Conservation (phyloP, 2,329 filamentous ascomycete species). For the Fusarium protoensiforme region DNA sequence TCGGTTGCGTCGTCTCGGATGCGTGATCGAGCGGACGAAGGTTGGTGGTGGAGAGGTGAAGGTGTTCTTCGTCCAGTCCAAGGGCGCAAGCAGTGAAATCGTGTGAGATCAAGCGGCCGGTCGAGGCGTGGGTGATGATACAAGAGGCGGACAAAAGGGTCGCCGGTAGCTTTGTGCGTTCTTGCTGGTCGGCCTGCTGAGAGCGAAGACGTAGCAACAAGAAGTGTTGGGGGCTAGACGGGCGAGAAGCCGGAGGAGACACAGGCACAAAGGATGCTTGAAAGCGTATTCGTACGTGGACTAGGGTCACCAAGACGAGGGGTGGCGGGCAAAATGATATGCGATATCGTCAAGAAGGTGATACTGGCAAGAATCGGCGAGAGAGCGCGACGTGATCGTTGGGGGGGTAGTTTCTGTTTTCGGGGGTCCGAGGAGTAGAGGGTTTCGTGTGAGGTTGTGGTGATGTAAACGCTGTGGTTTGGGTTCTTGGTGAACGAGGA, state of each 20-base stretch:
- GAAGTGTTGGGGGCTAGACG: constrained; percentile 27
- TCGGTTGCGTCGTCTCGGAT: constrained; percentile 26
- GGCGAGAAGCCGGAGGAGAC: constrained; percentile 29
- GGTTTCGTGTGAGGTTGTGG: constrained; percentile 44
- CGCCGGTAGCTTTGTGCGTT: constrained; percentile 18
- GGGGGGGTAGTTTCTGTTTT: constrained; percentile 23
- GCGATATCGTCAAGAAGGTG: constrained; percentile 36
- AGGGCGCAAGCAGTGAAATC: constrained; percentile 28
- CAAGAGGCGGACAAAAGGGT: constrained; percentile 19
- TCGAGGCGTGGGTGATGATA: constrained; percentile 21
- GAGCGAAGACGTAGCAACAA: constrained; percentile 28
- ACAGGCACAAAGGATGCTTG: constrained; percentile 39
- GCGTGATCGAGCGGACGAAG: constrained; percentile 31
- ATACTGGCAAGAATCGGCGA: constrained; percentile 30
- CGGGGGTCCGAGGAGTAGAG: constrained; percentile 26
- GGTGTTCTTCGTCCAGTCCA: constrained; percentile 36
- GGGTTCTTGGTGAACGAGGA: constrained; percentile 38
- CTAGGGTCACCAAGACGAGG: constrained; percentile 26
- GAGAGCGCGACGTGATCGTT: constrained; percentile 32
- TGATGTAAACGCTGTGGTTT: constrained; percentile 44
- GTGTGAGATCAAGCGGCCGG: constrained; percentile 30
- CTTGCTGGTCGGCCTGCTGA: constrained; percentile 27
- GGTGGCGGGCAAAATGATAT: constrained; percentile 30
- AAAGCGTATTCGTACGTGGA: constrained; percentile 26
- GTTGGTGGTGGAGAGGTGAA: constrained; percentile 23